A percentile compares a stretch with the other conserved stretches of the same genome.
Conservation (phyloP, 495 filamentous ascomycete species). For the Aspergillus bridgeri region DNA sequence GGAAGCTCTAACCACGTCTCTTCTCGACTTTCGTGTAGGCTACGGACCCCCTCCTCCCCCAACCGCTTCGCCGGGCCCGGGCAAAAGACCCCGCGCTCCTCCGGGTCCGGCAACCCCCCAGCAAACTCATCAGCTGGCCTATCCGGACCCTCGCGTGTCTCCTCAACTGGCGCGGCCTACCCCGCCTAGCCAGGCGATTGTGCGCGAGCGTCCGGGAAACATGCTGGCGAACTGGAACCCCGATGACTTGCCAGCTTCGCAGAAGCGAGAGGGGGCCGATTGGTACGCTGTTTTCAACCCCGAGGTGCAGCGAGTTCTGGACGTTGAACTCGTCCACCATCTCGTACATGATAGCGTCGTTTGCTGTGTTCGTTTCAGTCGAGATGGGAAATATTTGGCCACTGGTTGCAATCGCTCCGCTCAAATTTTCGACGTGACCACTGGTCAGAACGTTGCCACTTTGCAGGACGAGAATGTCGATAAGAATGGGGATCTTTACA, state of each 20-base stretch:
- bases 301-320: slow-evolving; percentile 73
- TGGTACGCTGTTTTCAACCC: slow-evolving; percentile 94
- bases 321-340: slow-evolving; percentile 85
- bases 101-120: slow-evolving; percentile 86
- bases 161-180: slow-evolving; percentile 83
- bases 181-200: slow-evolving; percentile 56
- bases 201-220: slow-evolving; percentile 64
- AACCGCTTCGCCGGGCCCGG: slow-evolving; percentile 82
- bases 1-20: slow-evolving; percentile 28
- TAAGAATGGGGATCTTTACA: slow-evolving; percentile 81
- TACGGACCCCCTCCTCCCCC: slow-evolving; percentile 72
- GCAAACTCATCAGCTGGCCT: slow-evolving; percentile 76
- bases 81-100: slow-evolving; percentile 57
- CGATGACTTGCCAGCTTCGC: slow-evolving; percentile 74
- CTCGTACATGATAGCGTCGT: slow-evolving; percentile 84
- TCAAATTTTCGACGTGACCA: slow-evolving; percentile 83
- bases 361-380: slow-evolving; percentile 86
- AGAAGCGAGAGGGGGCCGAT: slow-evolving; percentile 78
- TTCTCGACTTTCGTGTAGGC: slow-evolving; percentile 32
- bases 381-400: slow-evolving; percentile 83
- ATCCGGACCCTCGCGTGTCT: slow-evolving; percentile 78
- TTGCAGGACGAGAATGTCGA: slow-evolving; percentile 82
- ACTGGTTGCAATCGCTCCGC: slow-evolving; percentile 87
- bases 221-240: slow-evolving; percentile 83
- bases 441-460: slow-evolving; percentile 72